Percentiles rank a stretch among this genome's conserved stretches.
phyloP scores from a whole-genome alignment of 2,329 filamentous ascomycete species.

The Penicillium sp. region DNA sequence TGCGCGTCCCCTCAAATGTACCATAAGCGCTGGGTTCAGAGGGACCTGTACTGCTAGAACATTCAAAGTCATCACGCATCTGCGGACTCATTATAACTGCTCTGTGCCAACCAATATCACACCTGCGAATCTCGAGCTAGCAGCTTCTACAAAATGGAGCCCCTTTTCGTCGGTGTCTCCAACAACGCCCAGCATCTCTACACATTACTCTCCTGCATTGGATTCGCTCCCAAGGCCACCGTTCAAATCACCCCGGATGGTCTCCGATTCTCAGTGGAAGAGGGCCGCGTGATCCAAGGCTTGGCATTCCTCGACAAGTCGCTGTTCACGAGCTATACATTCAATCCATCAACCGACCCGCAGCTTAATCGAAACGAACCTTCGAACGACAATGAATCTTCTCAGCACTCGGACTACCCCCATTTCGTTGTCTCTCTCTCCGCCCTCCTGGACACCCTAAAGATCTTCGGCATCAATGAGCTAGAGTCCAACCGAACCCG shows the following conservation, averaged over 20 bases:
- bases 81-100: slow-evolving; percentile 1
- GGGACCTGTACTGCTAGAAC: slow-evolving; percentile 36
- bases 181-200: slow-evolving; percentile 64
- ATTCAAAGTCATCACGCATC: slow-evolving; percentile 26
- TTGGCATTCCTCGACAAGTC: slow-evolving; percentile 83
- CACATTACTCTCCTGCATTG: slow-evolving; percentile 63
- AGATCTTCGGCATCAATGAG: slow-evolving; percentile 84
- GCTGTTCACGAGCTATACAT: slow-evolving; percentile 83
- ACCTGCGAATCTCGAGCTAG: slow-evolving; percentile 2
- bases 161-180: slow-evolving; percentile 62
- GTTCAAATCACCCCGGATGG: slow-evolving; percentile 82
- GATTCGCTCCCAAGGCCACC: slow-evolving; percentile 60
- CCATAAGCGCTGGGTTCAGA: slow-evolving; percentile 35
- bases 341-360: slow-evolving; percentile 53
- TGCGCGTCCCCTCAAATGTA: slow-evolving; percentile 34
- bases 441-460: slow-evolving; percentile 87
- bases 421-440: slow-evolving; percentile 85
- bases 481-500: slow-evolving; percentile 42
- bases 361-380: slow-evolving; percentile 15
- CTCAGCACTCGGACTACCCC: slow-evolving; percentile 51
- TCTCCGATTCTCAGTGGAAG: slow-evolving; percentile 83
- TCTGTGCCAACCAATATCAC: slow-evolving; percentile 7
- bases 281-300: slow-evolving; percentile 88
- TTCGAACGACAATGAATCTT: slow-evolving; percentile 42
- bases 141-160: slow-evolving; percentile 30